A percentile compares a stretch with the other conserved stretches of the same genome.
Evolutionary conservation across 345 rosid genomes (phyloP).

Genomic region (Salix udensis): DNA sequence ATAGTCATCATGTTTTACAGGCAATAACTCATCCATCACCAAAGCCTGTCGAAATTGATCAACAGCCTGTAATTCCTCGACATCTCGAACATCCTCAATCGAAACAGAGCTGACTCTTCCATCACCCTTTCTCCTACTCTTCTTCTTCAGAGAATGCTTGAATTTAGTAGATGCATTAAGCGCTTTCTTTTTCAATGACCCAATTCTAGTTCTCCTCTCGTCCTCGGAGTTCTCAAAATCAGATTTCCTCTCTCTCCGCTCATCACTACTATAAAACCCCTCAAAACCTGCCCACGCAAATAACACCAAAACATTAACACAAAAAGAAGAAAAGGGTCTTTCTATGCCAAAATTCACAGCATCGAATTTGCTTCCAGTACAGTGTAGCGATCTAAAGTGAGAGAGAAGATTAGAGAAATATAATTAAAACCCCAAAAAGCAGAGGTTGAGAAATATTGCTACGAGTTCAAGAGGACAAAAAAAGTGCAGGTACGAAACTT

Average conservation of each 20-base stretch:
- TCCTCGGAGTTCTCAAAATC: conserved; percentile 99
- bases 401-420: not conserved
- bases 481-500: not conserved
- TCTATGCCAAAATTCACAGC: not conserved
- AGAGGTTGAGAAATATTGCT: not conserved
- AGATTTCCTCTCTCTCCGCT: conserved; percentile 84
- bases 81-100: conserved; percentile 92
- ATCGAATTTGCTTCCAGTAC: not conserved
- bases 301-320: not conserved
- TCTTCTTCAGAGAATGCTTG: conserved; percentile 87
- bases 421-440: not conserved
- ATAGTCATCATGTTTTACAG: conserved; percentile 72
- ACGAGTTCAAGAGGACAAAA: not conserved
- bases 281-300: conserved; percentile 66
- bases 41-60: conserved; percentile 81
- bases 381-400: not conserved
- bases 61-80: conserved; percentile 79
- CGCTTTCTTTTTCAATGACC: conserved; percentile 91
- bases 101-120: conserved; percentile 95
- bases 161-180: conserved; percentile 83
- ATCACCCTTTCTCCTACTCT: conserved; percentile 78
- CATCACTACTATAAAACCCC: conserved; percentile 84
- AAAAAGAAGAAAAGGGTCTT: not conserved
- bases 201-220: conserved; percentile 91
- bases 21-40: conserved; percentile 86